Conservation (phyloP, 2,329 filamentous ascomycete species). For the Talaromyces funiculosus region DNA sequence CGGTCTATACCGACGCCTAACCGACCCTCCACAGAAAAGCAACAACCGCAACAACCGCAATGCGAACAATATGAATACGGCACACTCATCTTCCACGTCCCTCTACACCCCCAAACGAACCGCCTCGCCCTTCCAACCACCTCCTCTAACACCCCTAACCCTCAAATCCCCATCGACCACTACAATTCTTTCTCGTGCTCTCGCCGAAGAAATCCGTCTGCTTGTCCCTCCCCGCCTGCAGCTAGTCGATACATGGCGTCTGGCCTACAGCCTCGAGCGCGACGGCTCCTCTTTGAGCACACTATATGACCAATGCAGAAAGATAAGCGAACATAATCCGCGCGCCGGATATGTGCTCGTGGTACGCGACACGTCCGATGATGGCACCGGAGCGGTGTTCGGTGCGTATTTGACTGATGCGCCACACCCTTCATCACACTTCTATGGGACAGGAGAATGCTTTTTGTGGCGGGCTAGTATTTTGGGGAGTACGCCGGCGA, state of each 20-base stretch:
- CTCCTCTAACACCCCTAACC: conserved; percentile 74
- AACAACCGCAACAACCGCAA: conserved; percentile 17
- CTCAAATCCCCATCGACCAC: conserved; percentile 57
- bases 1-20: conserved; percentile 63
- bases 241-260: conserved; percentile 77
- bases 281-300: conserved; percentile 84
- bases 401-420: conserved; percentile 91
- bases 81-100: conserved; percentile 41
- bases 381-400: conserved; percentile 53
- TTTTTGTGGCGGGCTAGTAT: conserved; percentile 79
- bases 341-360: conserved; percentile 86
- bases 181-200: conserved; percentile 55
- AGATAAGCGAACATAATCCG: conserved; percentile 57
- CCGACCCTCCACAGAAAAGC: conserved; percentile 30
- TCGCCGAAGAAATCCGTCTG: conserved; percentile 90
- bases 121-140: conserved; percentile 76
- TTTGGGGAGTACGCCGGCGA: conserved; percentile 45
- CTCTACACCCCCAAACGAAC: conserved; percentile 51
- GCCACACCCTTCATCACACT: conserved; percentile 73
- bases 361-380: conserved; percentile 60
- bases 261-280: conserved; percentile 86
- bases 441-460: conserved; percentile 94
- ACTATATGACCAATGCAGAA: conserved; percentile 72
- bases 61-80: conserved; percentile 12
- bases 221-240: conserved; percentile 82